phyloP scores from a whole-genome alignment of 345 rosid genomes.

The Lepidium didymum region DNA sequence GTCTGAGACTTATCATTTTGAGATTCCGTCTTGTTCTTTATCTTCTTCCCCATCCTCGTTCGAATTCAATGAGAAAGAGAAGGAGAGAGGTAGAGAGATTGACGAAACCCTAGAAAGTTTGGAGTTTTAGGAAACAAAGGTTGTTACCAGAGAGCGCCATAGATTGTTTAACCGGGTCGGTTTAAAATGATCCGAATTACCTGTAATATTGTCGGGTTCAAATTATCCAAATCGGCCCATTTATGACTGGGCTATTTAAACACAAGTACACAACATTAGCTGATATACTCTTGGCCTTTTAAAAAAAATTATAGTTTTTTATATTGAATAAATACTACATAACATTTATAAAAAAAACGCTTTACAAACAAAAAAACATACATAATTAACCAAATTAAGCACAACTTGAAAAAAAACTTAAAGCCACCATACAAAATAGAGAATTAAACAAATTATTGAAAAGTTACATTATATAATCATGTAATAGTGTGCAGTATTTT shows the following conservation, averaged over 20 bases:
- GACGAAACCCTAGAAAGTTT: conserved; percentile 14
- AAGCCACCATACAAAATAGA: too few species aligned
- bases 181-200: neutral
- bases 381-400: too few species aligned
- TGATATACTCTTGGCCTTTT: neutral
- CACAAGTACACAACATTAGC: neutral
- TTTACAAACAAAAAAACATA: too few species aligned
- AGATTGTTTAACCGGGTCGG: neutral
- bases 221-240: neutral
- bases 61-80: neutral
- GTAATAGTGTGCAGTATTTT: too few species aligned
- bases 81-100: neutral
- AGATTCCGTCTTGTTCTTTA: conserved; percentile 2
- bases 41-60: conserved; percentile 25
- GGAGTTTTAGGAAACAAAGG: neutral
- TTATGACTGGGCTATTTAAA: neutral
- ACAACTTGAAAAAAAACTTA: too few species aligned
- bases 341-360: too few species aligned
- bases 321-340: too few species aligned
- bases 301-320: too few species aligned
- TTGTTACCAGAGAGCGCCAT: conserved; percentile 1
- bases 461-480: too few species aligned
- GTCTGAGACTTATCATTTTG: neutral
- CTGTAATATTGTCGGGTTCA: neutral
- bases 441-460: too few species aligned